Evolutionary conservation across 148 eudicot species (phyloP).

Genomic region (Pharnaceum exiguum): DNA sequence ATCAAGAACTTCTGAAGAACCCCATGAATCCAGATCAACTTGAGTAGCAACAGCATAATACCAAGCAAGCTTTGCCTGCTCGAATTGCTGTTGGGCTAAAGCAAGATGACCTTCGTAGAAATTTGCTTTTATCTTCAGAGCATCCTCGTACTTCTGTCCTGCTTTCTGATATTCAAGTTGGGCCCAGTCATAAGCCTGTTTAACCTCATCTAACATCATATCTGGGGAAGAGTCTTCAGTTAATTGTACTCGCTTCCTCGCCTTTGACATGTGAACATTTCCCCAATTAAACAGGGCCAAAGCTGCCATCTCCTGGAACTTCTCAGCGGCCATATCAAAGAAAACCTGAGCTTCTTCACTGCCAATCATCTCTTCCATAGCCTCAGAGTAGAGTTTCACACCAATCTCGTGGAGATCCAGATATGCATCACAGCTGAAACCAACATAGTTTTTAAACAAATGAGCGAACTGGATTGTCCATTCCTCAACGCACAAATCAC

Average conservation of each 20-base stretch:
- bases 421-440: slow-evolving; percentile 74
- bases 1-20: slow-evolving; percentile 52
- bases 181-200: slow-evolving; percentile 74
- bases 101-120: slow-evolving; percentile 81
- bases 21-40: slow-evolving; percentile 63
- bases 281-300: slow-evolving; percentile 95
- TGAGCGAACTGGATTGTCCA: slow-evolving; percentile 91
- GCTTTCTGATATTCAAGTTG: slow-evolving; percentile 63
- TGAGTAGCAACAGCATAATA: slow-evolving; percentile 57
- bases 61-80: slow-evolving; percentile 91
- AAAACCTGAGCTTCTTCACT: slow-evolving; percentile 82
- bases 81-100: slow-evolving; percentile 80
- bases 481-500: slow-evolving; percentile 52
- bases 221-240: slow-evolving; percentile 54
- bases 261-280: slow-evolving; percentile 89
- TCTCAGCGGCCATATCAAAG: slow-evolving; percentile 63
- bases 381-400: slow-evolving; percentile 83
- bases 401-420: slow-evolving; percentile 84
- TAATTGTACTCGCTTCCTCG: slow-evolving; percentile 59
- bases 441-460: slow-evolving; percentile 81
- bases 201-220: slow-evolving; percentile 39
- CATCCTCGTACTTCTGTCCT: slow-evolving; percentile 75
- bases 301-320: slow-evolving; percentile 90
- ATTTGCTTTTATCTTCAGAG: slow-evolving; percentile 70
- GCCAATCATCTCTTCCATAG: slow-evolving; percentile 79